Evolutionary conservation across 345 rosid species (phyloP).

Genomic region (Gossypium australe): DNA sequence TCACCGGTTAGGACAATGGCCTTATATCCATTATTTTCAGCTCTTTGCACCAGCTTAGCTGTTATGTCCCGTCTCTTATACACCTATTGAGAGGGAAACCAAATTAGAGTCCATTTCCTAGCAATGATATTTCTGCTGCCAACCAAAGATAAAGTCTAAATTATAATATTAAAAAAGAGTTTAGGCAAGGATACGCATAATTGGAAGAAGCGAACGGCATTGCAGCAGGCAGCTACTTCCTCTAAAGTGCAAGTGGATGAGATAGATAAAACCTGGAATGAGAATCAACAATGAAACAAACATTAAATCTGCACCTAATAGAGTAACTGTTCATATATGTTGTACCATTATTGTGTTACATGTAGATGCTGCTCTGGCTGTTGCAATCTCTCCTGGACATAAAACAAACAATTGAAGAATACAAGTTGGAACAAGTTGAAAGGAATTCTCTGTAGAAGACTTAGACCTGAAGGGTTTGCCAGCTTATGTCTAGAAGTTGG

Average conservation of each 20-base stretch:
- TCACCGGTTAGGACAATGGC: conserved; percentile 85
- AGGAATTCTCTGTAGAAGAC: neutral
- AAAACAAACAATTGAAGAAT: conserved; percentile 14
- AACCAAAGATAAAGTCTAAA: neutral
- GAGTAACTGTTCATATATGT: neutral
- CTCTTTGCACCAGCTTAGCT: conserved; percentile 59
- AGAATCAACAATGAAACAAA: neutral
- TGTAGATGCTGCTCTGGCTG: conserved; percentile 84
- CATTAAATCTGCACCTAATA: neutral
- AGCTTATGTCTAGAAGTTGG: conserved; percentile 62
- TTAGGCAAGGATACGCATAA: conserved; percentile 36
- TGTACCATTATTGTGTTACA: conserved; percentile 78
- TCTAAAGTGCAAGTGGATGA: conserved; percentile 55
- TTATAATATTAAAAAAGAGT: neutral
- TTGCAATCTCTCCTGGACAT: conserved; percentile 69
- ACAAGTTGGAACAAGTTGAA: neutral
- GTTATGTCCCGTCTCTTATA: conserved; percentile 57
- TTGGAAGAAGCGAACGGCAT: conserved; percentile 74
- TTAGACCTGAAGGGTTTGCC: conserved; percentile 72
- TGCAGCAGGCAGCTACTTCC: conserved; percentile 81
- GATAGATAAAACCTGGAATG: conserved; percentile 53
- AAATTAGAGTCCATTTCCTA: neutral
- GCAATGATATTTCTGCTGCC: neutral
- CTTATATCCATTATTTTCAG: conserved; percentile 71
- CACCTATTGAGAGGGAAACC: conserved; percentile 32